Evolutionary conservation across 148 eudicot species (phyloP).

Genomic region (Rheum nobile): DNA sequence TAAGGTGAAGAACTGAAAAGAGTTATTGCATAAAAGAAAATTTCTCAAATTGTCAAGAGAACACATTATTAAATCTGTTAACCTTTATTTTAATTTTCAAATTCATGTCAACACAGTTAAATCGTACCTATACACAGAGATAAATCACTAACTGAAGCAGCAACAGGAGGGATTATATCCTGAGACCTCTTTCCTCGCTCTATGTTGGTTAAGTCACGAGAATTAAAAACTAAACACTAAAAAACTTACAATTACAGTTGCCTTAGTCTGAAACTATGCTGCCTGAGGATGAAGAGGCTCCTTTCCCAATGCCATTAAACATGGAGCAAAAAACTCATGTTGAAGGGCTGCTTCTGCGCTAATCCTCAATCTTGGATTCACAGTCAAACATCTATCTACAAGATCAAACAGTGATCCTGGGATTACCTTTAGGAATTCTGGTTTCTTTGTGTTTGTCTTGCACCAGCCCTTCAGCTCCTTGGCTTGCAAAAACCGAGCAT

Average conservation of each 20-base stretch:
- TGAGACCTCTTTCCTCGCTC: background rate
- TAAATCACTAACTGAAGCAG: background rate
- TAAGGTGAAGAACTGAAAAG: too few species aligned
- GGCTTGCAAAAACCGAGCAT: constrained; percentile 13
- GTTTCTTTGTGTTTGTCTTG: constrained; percentile 42
- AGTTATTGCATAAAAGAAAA: too few species aligned
- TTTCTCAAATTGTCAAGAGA: background rate
- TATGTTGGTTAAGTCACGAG: background rate
- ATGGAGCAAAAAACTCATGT: constrained; percentile 65
- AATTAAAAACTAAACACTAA: background rate
- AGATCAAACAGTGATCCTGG: constrained; percentile 74
- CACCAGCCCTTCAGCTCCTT: constrained; percentile 61
- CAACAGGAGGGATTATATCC: background rate
- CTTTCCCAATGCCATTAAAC: constrained; percentile 31
- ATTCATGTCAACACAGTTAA: background rate
- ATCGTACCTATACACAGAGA: background rate
- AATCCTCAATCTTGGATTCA: constrained; percentile 76
- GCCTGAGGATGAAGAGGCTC: background rate
- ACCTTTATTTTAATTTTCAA: background rate
- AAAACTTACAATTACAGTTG: background rate
- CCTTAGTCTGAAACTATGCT: background rate
- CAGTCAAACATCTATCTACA: constrained; percentile 78
- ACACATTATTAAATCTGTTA: background rate
- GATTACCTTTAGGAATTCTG: constrained; percentile 41
- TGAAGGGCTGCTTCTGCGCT: constrained; percentile 76